These are phyloP conservation scores for Ophiostoma novo-ulmi DNA, from an alignment of 2,329 filamentous ascomycete genomes.

Conservation along the genomic window DNA sequence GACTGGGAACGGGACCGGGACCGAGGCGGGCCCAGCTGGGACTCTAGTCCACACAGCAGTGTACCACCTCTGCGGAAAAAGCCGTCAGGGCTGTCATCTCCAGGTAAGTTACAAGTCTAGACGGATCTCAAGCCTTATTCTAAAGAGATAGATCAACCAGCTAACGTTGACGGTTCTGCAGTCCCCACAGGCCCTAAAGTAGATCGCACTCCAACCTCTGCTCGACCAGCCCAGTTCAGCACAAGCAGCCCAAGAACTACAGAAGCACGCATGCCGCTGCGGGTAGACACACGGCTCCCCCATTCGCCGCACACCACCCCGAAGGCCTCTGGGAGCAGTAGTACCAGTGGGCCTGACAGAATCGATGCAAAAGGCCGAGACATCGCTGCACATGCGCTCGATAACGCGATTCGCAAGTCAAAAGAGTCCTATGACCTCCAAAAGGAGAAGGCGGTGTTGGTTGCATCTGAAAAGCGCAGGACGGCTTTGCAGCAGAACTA, in stretches of 20 bases:
- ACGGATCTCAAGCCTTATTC: no score
- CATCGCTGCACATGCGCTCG: not conserved
- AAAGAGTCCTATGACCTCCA: not conserved
- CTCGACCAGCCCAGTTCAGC: not conserved
- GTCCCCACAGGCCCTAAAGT: not conserved
- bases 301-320: not conserved
- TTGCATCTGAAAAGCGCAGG: slow-evolving; percentile 8
- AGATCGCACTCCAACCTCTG: not conserved
- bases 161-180: not conserved
- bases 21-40: not conserved
- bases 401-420: not conserved
- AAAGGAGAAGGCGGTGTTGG: not conserved
- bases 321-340: not conserved
- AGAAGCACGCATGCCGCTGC: not conserved
- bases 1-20: not conserved
- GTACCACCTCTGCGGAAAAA: not conserved
- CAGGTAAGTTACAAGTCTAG: not conserved
- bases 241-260: not conserved
- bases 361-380: slow-evolving; percentile 16
- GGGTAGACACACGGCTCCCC: not conserved
- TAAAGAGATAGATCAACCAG: not conserved
- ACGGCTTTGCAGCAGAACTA: slow-evolving; percentile 16
- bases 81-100: not conserved
- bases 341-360: not conserved
- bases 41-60: not conserved